These are phyloP conservation scores for Cicer arietinum DNA, from an alignment of 306 rosid species.

Conservation along the genomic window DNA sequence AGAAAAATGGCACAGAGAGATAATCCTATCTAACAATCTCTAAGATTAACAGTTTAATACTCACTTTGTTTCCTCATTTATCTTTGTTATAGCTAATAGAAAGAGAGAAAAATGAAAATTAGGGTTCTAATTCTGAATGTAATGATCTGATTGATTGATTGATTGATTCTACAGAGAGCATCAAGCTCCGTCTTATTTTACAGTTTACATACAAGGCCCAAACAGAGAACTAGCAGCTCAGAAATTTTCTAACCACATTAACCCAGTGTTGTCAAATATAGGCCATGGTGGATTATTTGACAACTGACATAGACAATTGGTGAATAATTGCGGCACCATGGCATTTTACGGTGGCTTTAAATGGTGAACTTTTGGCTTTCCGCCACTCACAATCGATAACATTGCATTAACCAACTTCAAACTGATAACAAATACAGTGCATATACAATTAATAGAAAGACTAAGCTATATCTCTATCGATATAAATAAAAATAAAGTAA, in stretches of 20 bases:
- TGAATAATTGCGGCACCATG: too few relatives aligned
- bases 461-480: background rate
- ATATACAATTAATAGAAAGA: background rate
- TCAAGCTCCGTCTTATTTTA: background rate
- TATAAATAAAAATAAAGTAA: background rate
- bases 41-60: background rate
- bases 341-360: too few relatives aligned
- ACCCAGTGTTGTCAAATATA: background rate
- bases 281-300: too few relatives aligned
- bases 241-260: background rate
- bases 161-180: background rate
- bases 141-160: background rate
- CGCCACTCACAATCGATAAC: too few relatives aligned
- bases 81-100: background rate
- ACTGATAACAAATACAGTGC: background rate
- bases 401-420: background rate
- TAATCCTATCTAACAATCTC: background rate
- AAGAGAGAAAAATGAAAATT: background rate
- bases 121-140: slow-evolving; percentile 1
- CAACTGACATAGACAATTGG: too few relatives aligned
- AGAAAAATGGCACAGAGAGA: background rate
- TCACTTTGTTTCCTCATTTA: background rate
- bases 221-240: background rate
- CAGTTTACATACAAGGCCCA: background rate
- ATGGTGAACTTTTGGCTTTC: too few relatives aligned